Conservation (phyloP, 2,329 filamentous ascomycete genomes). For the Trichoderma semiorbis region DNA sequence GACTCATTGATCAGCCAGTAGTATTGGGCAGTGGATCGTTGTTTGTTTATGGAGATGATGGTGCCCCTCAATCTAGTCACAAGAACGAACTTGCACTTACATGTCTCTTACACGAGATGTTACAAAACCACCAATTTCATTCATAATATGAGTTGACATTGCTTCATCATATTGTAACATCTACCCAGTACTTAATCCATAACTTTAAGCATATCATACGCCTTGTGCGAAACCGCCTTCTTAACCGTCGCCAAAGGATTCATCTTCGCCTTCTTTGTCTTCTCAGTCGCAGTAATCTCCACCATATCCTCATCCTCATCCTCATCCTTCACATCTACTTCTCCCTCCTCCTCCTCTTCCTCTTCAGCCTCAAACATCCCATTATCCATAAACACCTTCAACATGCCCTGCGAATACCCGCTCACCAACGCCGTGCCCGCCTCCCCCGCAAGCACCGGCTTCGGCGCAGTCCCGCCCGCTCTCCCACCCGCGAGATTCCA, state of each 20-base stretch:
- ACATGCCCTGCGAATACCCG: conserved; percentile 55
- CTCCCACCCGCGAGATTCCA: conserved; percentile 53
- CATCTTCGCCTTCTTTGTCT: conserved; percentile 37
- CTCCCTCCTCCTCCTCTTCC: not conserved
- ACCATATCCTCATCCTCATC: not conserved
- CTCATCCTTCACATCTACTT: not conserved
- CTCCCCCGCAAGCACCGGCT: conserved; percentile 46
- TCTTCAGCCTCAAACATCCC: conserved; percentile 42
- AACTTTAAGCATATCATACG: conserved; percentile 54
- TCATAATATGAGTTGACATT: not conserved
- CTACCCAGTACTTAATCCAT: conserved; percentile 48
- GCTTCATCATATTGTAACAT: not conserved
- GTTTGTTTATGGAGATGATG: not conserved
- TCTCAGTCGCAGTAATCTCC: not conserved
- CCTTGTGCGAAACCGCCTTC: conserved; percentile 51
- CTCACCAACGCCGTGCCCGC: conserved; percentile 48
- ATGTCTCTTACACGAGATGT: not conserved
- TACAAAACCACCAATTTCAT: not conserved
- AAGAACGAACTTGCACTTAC: too few species aligned
- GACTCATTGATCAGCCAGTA: not conserved
- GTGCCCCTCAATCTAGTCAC: not conserved
- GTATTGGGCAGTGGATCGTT: not conserved
- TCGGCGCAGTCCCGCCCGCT: conserved; percentile 37
- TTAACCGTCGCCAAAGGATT: conserved; percentile 44
- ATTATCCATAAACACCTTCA: conserved; percentile 55